phyloP scores from a whole-genome alignment of 257 asterid species.

The Sherardia arvensis region DNA sequence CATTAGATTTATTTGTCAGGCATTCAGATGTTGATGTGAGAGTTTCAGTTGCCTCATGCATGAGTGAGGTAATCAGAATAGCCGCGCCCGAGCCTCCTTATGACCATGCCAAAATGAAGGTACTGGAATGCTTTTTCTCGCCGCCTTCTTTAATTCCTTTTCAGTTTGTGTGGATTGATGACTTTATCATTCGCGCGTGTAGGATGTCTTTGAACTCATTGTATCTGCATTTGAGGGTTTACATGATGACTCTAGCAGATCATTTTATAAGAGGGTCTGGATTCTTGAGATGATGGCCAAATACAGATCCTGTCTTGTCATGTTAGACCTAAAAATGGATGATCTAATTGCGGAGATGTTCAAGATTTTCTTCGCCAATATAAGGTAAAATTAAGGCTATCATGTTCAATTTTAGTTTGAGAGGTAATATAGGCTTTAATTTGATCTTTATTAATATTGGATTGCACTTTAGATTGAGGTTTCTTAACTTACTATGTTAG shows the following conservation, averaged over 20 bases:
- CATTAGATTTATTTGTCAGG: slow-evolving; percentile 47
- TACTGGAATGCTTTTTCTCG: no score
- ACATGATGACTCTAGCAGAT: slow-evolving; percentile 62
- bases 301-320: slow-evolving; percentile 87
- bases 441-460: no score
- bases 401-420: no score
- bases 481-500: no score
- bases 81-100: slow-evolving; percentile 98
- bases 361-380: slow-evolving; percentile 59
- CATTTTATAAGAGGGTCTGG: slow-evolving; percentile 56
- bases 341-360: slow-evolving; percentile 78
- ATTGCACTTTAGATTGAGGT: no score
- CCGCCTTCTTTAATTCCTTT: no score
- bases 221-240: slow-evolving; percentile 78
- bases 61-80: slow-evolving; percentile 91
- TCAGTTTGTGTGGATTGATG: no score
- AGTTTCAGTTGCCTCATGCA: slow-evolving; percentile 88
- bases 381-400: no score
- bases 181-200: no score
- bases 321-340: slow-evolving; percentile 96
- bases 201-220: slow-evolving; percentile 70
- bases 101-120: slow-evolving; percentile 93
- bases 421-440: no score
- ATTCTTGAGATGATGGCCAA: slow-evolving; percentile 92
- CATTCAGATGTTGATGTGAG: slow-evolving; percentile 73